phyloP scores from a whole-genome alignment of 129 eudicot species.

The Dittrichia graveolens region DNA sequence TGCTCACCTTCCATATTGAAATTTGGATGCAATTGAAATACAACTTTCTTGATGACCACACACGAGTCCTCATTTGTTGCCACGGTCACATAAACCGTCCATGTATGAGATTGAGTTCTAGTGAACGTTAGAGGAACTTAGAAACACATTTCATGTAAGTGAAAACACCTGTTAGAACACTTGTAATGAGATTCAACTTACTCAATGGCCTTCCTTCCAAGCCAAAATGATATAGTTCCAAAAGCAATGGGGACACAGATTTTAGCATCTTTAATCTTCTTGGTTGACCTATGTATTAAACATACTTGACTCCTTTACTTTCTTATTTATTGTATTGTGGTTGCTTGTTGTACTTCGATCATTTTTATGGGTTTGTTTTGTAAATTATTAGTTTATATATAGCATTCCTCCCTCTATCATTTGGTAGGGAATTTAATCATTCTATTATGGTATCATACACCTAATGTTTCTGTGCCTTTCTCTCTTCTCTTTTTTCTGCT shows the following conservation, averaged over 20 bases:
- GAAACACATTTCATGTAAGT: neutral
- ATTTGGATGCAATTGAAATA: conserved; percentile 85
- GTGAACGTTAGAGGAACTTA: conserved; percentile 7
- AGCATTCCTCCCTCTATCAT: too few relatives aligned
- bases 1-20: conserved; percentile 67
- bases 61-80: conserved; percentile 77
- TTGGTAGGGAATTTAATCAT: too few relatives aligned
- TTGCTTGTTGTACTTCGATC: too few relatives aligned
- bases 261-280: conserved; percentile 65
- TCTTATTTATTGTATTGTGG: too few relatives aligned
- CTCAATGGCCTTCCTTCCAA: conserved; percentile 90
- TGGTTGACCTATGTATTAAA: too few relatives aligned
- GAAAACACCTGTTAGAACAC: conserved; percentile 1
- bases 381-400: too few relatives aligned
- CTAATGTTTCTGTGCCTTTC: too few relatives aligned
- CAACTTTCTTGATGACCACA: conserved; percentile 63
- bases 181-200: conserved; percentile 33
- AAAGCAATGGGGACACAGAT: conserved; percentile 71
- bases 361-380: too few relatives aligned
- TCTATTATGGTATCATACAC: too few relatives aligned
- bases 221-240: conserved; percentile 92
- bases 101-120: conserved; percentile 68
- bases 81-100: conserved; percentile 76
- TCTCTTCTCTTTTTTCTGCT: too few relatives aligned
- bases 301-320: too few relatives aligned